These are phyloP conservation scores for Stachybotrys elegans DNA, from an alignment of 2,329 filamentous ascomycete genomes.

Conservation along the genomic window DNA sequence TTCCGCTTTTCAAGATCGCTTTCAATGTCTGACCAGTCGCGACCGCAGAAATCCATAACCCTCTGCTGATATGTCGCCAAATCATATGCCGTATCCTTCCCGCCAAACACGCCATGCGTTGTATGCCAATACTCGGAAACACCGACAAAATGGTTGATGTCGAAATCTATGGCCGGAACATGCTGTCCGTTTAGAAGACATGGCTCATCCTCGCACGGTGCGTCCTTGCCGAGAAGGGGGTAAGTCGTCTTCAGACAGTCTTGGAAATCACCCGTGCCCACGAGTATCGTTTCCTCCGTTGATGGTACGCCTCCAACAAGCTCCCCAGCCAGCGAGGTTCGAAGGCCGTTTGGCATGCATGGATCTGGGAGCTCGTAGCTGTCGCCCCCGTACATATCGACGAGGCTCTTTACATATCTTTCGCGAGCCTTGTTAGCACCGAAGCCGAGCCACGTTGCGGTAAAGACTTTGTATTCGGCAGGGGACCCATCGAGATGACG, in stretches of 20 bases:
- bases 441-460: conserved; percentile 94
- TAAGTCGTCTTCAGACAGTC: conserved; percentile 79
- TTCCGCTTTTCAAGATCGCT: conserved; percentile 58
- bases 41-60: conserved; percentile 79
- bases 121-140: conserved; percentile 99
- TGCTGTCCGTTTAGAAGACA: conserved; percentile 89
- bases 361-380: conserved; percentile 77
- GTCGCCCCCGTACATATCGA: conserved; percentile 56
- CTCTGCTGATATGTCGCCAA: conserved; percentile 82
- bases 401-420: conserved; percentile 74
- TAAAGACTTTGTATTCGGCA: conserved; percentile 84
- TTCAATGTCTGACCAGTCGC: conserved; percentile 75
- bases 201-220: conserved; percentile 73
- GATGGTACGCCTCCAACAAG: conserved; percentile 30
- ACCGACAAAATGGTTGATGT: conserved; percentile 94
- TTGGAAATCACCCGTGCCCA: conserved; percentile 83
- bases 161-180: conserved; percentile 92
- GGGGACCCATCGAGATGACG: conserved; percentile 74
- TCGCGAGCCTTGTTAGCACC: conserved; percentile 91
- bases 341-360: conserved; percentile 76
- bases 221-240: conserved; percentile 84
- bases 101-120: conserved; percentile 87
- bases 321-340: conserved; percentile 67
- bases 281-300: conserved; percentile 45
- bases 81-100: conserved; percentile 79